Percentiles rank a stretch among this genome's conserved stretches.
These are phyloP conservation scores for Cynanchum wilfordii DNA, from an alignment of 257 asterid species.

Conservation along the genomic window DNA sequence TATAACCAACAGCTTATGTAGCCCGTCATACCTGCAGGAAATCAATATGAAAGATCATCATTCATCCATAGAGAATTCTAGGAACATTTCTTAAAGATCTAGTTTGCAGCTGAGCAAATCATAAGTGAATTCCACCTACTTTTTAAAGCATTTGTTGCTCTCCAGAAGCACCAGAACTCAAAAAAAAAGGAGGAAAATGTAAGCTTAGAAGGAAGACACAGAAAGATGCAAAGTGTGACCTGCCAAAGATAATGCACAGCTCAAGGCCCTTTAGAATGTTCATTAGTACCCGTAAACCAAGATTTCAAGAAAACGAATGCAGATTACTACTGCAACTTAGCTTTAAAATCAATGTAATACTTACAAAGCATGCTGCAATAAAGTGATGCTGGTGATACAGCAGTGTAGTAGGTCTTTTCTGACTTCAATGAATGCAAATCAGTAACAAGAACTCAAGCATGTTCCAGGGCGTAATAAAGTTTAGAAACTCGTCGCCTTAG, in stretches of 20 bases:
- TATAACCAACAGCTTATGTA: slow-evolving; percentile 24
- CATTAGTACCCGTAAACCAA: not conserved
- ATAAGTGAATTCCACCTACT: not conserved
- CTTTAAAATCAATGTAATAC: slow-evolving; percentile 14
- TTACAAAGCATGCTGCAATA: slow-evolving; percentile 36
- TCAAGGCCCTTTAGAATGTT: not conserved
- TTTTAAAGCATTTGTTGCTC: slow-evolving; percentile 3
- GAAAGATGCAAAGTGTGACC: not conserved
- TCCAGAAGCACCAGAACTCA: not conserved
- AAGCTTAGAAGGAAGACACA: not conserved
- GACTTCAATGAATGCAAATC: slow-evolving; percentile 18
- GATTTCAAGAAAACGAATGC: not conserved
- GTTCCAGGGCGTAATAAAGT: slow-evolving; percentile 53
- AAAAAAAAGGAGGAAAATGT: not conserved
- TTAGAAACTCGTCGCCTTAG: slow-evolving; percentile 65
- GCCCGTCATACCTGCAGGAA: slow-evolving; percentile 33
- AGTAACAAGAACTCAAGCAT: slow-evolving; percentile 37
- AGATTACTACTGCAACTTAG: not conserved
- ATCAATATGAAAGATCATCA: not conserved
- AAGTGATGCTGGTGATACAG: slow-evolving; percentile 20
- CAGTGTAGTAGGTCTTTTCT: slow-evolving; percentile 13
- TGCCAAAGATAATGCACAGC: not conserved
- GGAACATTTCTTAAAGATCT: slow-evolving; percentile 3
- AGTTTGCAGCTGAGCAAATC: not conserved
- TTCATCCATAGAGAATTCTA: not conserved